Percentiles rank a stretch among this genome's conserved stretches.
phyloP scores from a whole-genome alignment of 495 filamentous ascomycete species.

The Cercophora newfieldiana region DNA sequence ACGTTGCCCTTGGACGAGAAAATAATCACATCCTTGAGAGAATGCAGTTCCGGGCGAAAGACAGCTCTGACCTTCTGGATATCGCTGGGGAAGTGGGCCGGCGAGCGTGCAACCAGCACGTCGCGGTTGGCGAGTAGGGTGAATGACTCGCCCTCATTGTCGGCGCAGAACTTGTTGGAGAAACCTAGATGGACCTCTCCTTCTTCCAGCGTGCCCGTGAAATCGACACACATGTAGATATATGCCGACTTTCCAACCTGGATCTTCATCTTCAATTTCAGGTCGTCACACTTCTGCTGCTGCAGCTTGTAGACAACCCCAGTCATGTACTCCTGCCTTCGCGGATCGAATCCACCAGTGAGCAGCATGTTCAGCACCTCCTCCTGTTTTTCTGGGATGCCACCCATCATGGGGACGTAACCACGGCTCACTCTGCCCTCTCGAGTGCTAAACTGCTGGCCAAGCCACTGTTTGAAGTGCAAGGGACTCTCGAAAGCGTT shows the following conservation, averaged over 20 bases:
- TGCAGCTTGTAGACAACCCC: constrained; percentile 57
- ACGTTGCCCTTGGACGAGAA: constrained; percentile 71
- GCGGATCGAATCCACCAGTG: constrained; percentile 66
- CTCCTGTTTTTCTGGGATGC: constrained; percentile 50
- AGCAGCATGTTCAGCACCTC: constrained; percentile 59
- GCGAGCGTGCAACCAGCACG: constrained; percentile 81
- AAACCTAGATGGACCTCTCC: constrained; percentile 81
- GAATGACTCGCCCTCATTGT: constrained; percentile 53
- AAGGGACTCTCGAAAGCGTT: constrained; percentile 51
- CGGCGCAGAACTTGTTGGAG: constrained; percentile 63
- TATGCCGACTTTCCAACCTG: constrained; percentile 72
- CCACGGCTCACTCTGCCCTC: constrained; percentile 34
- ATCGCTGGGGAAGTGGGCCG: constrained; percentile 78
- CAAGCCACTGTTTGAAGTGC: constrained; percentile 59
- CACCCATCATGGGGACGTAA: constrained; percentile 47
- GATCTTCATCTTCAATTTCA: constrained; percentile 67
- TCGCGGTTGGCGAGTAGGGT: constrained; percentile 66
- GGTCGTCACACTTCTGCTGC: constrained; percentile 53
- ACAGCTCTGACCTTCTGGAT: constrained; percentile 67
- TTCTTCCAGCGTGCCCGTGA: constrained; percentile 65
- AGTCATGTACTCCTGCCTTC: constrained; percentile 58
- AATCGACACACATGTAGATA: constrained; percentile 80
- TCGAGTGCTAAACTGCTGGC: constrained; percentile 41
- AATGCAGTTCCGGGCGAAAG: constrained; percentile 65
- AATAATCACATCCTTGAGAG: constrained; percentile 83